Percentiles rank a stretch among this genome's conserved stretches.
Evolutionary conservation across 2,329 filamentous ascomycete species (phyloP).

Genomic region (Blastomyces percursus): DNA sequence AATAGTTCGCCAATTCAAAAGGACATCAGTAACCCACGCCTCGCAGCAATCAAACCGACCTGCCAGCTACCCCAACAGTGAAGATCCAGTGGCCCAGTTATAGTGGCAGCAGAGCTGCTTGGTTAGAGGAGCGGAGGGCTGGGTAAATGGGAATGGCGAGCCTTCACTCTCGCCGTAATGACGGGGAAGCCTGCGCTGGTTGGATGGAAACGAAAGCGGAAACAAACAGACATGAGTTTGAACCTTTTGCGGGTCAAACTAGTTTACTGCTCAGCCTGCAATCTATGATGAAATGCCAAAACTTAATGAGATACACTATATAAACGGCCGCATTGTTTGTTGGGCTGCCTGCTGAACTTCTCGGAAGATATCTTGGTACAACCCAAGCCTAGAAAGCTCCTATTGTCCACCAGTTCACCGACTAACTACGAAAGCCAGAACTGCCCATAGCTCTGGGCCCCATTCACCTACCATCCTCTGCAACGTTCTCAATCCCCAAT

Average conservation of each 20-base stretch:
- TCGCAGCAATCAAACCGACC: not conserved
- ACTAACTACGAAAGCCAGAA: not conserved
- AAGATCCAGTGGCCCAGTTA: not conserved
- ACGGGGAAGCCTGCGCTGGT: too few species aligned
- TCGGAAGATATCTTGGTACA: not conserved
- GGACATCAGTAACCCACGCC: not conserved
- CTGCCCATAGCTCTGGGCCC: not conserved
- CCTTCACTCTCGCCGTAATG: too few species aligned
- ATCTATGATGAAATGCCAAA: too few species aligned
- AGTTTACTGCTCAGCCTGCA: too few species aligned
- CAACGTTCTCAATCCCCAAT: too few species aligned
- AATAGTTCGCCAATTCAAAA: not conserved
- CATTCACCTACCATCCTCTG: not conserved
- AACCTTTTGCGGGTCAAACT: too few species aligned
- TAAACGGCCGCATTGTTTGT: not conserved
- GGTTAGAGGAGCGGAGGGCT: not conserved
- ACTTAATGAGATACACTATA: not conserved
- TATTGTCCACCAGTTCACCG: not conserved
- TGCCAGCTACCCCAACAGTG: not conserved
- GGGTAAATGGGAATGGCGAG: not conserved
- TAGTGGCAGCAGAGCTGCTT: not conserved
- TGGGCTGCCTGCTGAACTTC: not conserved
- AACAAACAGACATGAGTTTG: too few species aligned
- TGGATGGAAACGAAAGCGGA: too few species aligned
- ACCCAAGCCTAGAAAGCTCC: not conserved